A percentile compares a stretch with the other conserved stretches of the same genome.
These are phyloP conservation scores for Herpetomonas samuelpessoai DNA, from an alignment of 208 protist species.

Conservation along the genomic window DNA sequence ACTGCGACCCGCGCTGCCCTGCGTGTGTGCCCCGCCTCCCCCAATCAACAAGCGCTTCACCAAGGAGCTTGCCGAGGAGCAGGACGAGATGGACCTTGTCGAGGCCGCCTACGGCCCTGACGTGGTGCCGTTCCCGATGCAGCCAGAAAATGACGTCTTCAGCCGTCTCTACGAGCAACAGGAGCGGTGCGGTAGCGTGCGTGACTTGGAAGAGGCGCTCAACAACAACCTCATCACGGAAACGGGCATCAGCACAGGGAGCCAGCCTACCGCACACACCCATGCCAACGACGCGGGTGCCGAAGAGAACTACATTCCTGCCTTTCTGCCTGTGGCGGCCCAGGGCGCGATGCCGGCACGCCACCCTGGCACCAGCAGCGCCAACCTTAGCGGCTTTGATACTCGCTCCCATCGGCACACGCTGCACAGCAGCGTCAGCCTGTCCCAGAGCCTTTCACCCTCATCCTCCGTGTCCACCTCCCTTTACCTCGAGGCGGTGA, in stretches of 20 bases:
- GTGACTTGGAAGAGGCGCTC: conserved; percentile 24
- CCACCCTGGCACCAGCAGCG: not conserved
- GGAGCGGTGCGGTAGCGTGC: conserved; percentile 57
- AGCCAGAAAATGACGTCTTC: conserved; percentile 45
- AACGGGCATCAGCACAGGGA: conserved; percentile 16
- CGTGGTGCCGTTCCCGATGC: conserved; percentile 22
- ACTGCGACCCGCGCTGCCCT: not conserved
- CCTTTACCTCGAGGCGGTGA: conserved; percentile 7
- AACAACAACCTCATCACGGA: not conserved
- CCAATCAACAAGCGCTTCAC: conserved; percentile 16
- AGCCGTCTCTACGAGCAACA: conserved; percentile 41
- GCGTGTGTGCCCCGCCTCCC: not conserved
- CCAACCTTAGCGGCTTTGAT: not conserved
- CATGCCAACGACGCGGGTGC: not conserved
- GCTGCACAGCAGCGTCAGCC: not conserved
- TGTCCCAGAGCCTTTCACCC: not conserved
- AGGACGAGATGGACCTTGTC: conserved; percentile 35
- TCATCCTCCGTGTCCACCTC: not conserved
- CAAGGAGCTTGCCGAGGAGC: conserved; percentile 30
- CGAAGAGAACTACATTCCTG: conserved; percentile 11
- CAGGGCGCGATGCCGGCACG: not conserved
- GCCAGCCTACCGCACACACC: not conserved
- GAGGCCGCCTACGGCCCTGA: conserved; percentile 29
- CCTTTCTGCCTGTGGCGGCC: not conserved
- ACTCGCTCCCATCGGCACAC: no score